These are phyloP conservation scores for Citrullus mucosospermus DNA, from an alignment of 306 rosid genomes.

Conservation along the genomic window DNA sequence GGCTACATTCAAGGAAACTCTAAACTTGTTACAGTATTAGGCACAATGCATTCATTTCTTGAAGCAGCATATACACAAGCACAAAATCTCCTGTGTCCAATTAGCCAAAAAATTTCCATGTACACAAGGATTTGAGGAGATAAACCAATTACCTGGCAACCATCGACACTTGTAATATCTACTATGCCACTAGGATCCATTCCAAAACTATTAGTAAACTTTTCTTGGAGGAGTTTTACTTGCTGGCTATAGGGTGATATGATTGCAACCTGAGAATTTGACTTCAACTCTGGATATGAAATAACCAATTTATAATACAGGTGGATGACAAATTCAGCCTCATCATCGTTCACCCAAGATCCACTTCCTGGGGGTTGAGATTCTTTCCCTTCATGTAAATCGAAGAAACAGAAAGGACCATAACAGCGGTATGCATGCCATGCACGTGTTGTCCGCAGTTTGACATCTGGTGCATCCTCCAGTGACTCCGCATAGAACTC, in stretches of 20 bases:
- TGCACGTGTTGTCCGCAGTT: conserved; percentile 37
- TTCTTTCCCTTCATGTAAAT: conserved; percentile 68
- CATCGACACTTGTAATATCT: conserved; percentile 83
- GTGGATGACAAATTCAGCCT: conserved; percentile 76
- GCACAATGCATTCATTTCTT: not conserved
- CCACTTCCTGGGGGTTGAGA: conserved; percentile 57
- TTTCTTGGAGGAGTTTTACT: conserved; percentile 67
- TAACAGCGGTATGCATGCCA: conserved; percentile 81
- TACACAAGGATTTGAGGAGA: not conserved
- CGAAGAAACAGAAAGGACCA: conserved; percentile 83
- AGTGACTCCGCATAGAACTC: conserved; percentile 73
- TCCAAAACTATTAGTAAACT: conserved; percentile 59
- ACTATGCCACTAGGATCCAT: conserved; percentile 60
- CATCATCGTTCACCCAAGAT: conserved; percentile 63
- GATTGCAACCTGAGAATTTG: conserved; percentile 66
- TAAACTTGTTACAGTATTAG: not conserved
- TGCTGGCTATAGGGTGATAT: conserved; percentile 81
- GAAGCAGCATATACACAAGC: not conserved
- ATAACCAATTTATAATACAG: conserved; percentile 62
- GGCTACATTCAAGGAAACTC: not conserved
- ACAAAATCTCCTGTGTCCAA: not conserved
- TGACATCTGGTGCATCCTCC: conserved; percentile 59
- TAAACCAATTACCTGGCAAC: conserved; percentile 69
- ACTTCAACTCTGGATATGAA: conserved; percentile 52
- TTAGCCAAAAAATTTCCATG: not conserved